Evolutionary conservation across 23 red algal species (phyloP), one percentile per base, ranked within the genome.

Genomic region (Gracilaria domingensis): DNA sequence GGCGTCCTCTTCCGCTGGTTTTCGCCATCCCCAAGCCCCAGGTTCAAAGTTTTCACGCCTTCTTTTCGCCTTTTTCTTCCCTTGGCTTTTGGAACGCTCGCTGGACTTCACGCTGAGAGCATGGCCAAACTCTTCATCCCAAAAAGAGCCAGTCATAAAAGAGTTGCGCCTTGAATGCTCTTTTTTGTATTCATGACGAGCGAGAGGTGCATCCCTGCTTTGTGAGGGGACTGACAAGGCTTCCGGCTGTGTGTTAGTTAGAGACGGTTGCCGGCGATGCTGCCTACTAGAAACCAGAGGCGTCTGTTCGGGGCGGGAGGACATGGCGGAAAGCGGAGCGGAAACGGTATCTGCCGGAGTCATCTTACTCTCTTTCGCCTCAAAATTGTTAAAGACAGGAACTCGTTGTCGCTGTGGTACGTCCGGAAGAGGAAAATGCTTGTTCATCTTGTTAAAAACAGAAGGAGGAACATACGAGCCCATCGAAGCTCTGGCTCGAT

Each of bases 1-100:
- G 20, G 83, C 66, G 69, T 95, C 82, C 51, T 95, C 84, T 37
- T 95, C 93, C 24, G 86, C 86, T 36, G 93, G 93, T 40, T 69
- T 80, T 23, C 84, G 75, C 93, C 93, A 95, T 32, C 54, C 71
- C 93, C 93, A 95, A 21, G 50, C 66, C 16, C 71, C 66, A 23
- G 82, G 82, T 69, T 71, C 48, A 20, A 88, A 88, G 36, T 75
- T 40, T 5, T 88, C 67, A 11, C 39, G 79, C n/a, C 14, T 34
- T 44, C 79, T 82, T 56, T 47, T 45, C 9, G 4, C 9, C 32
- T 51, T 59, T 28, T 62, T 65, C 28, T 12, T 38, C 12, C 8
- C 40, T 23, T 56, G 33, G 37, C 53, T 40, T 60, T 44, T 82
- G 0, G 79, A 82, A 62, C 54, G 53, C 53, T 65, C 54, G 54